A percentile compares a stretch with the other conserved stretches of the same genome.
These are phyloP conservation scores for Dendrobium nobile DNA, from an alignment of 106 monocot genomes.

Conservation along the genomic window DNA sequence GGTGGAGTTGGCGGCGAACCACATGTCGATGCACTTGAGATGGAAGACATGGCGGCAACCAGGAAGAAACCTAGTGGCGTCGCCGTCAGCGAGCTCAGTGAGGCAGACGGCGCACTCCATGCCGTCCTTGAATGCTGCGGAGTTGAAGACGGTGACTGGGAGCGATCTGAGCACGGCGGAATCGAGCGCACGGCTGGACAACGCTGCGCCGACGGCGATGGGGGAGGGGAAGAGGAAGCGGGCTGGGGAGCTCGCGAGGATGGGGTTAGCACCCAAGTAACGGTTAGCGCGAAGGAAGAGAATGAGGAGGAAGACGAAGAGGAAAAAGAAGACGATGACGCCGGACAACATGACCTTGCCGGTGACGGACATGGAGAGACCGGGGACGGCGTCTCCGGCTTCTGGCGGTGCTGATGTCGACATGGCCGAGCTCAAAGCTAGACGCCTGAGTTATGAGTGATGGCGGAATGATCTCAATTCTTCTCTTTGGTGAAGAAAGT, in stretches of 20 bases:
- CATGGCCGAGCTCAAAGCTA: not conserved
- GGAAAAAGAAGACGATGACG: conserved; percentile 7
- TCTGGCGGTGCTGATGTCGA: not conserved
- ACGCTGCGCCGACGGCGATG: not conserved
- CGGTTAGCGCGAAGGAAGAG: conserved; percentile 14
- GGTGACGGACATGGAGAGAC: conserved; percentile 4
- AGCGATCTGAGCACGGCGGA: conserved; percentile 13
- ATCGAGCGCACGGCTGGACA: conserved; percentile 5
- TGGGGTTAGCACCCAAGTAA: not conserved
- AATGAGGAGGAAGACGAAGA: conserved; percentile 8
- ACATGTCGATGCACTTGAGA: conserved; percentile 57
- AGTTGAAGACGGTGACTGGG: conserved; percentile 7
- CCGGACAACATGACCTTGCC: not conserved
- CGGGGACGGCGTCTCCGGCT: not conserved
- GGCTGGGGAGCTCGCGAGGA: not conserved
- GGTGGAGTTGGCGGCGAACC: conserved; percentile 36
- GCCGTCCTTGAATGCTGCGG: not conserved
- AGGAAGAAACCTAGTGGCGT: conserved; percentile 44
- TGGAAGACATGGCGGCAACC: conserved; percentile 69
- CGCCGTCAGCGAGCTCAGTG: conserved; percentile 8
- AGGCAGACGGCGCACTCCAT: conserved; percentile 25
- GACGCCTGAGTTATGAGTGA: too few relatives aligned
- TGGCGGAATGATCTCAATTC: too few relatives aligned
- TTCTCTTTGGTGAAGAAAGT: too few relatives aligned
- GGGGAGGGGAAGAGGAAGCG: not conserved